Conservation (phyloP, 148 eudicot genomes). For the Silene uniflora region DNA sequence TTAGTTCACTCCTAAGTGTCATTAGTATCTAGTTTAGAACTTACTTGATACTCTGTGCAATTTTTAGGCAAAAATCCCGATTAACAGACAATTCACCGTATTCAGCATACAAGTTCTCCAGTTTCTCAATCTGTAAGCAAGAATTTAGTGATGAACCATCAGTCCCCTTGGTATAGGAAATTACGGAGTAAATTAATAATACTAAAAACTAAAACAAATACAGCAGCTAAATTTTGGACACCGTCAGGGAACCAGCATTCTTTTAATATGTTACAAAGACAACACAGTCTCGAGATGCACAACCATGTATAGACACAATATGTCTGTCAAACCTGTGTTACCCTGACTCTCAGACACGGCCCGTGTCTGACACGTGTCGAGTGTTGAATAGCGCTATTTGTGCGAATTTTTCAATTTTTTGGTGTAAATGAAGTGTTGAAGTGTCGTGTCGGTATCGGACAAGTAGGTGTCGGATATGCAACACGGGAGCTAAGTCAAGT, state of each 20-base stretch:
- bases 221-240: neutral
- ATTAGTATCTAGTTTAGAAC: slow-evolving; percentile 10
- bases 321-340: neutral
- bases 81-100: slow-evolving; percentile 40
- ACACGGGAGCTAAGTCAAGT: no score
- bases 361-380: no score
- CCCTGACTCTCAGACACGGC: no score
- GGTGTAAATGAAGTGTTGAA: no score
- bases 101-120: slow-evolving; percentile 46
- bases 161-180: slow-evolving; percentile 1
- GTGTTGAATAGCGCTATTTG: no score
- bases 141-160: slow-evolving; percentile 1
- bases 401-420: no score
- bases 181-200: neutral
- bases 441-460: no score
- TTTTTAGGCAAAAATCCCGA: slow-evolving; percentile 44
- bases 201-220: neutral
- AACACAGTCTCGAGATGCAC: neutral
- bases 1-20: slow-evolving; percentile 12
- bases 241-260: neutral
- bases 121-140: slow-evolving; percentile 47
- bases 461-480: no score
- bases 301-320: neutral
- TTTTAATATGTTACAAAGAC: neutral
- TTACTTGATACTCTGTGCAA: slow-evolving; percentile 59